Conservation (phyloP, 257 asterid species). For the Dorcoceras hygrometricum region DNA sequence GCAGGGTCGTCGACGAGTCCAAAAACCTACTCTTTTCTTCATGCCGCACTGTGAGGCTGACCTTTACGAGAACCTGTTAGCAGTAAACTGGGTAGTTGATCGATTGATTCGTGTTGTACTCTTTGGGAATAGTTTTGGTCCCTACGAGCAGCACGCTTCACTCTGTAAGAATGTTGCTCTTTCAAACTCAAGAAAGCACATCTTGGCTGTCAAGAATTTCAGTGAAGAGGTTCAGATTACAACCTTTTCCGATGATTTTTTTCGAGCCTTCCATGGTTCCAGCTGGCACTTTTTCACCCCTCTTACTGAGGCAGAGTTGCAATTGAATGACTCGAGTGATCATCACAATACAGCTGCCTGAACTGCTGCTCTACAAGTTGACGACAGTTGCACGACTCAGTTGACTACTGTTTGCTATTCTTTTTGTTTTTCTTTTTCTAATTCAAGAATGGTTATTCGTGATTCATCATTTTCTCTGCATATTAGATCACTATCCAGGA, state of each 20-base stretch:
- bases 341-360: background rate
- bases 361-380: background rate
- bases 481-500: too few relatives aligned
- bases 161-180: constrained; percentile 28
- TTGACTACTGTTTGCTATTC: background rate
- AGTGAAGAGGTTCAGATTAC: constrained; percentile 39
- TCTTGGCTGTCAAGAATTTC: constrained; percentile 46
- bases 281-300: constrained; percentile 78
- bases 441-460: too few relatives aligned
- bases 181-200: constrained; percentile 44
- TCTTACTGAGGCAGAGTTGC: constrained; percentile 29
- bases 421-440: too few relatives aligned
- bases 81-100: constrained; percentile 58
- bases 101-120: constrained; percentile 37
- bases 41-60: constrained; percentile 92
- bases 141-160: constrained; percentile 44
- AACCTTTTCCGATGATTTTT: constrained; percentile 42
- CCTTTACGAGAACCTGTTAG: constrained; percentile 67
- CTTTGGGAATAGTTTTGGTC: constrained; percentile 74
- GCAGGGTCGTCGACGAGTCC: constrained; percentile 59
- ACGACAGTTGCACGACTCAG: background rate
- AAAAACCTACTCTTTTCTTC: constrained; percentile 69
- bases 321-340: background rate
- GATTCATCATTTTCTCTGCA: too few relatives aligned
- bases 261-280: constrained; percentile 57